Percentiles rank a stretch among this genome's conserved stretches.
phyloP scores from a whole-genome alignment of 2,329 filamentous ascomycete genomes.

The Bimuria novae-zelandiae region DNA sequence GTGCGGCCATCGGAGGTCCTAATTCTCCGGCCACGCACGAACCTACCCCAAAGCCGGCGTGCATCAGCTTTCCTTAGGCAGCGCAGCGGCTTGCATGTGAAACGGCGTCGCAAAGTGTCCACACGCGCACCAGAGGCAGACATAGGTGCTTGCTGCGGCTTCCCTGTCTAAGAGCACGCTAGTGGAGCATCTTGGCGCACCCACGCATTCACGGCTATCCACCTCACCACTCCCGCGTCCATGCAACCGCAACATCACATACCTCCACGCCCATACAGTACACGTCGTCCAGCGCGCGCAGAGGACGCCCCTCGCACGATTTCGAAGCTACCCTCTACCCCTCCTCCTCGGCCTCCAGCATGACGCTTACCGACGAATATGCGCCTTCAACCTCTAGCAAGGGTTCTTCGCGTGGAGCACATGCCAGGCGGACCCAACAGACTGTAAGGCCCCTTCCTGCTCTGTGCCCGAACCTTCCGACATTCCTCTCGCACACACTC shows the following conservation, averaged over 20 bases:
- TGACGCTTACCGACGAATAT: conserved; percentile 35
- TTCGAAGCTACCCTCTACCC: conserved; percentile 23
- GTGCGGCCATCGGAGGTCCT: background rate
- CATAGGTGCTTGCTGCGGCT: no score
- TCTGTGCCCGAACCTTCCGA: background rate
- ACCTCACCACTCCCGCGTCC: background rate
- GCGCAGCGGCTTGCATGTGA: background rate
- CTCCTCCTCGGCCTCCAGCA: conserved; percentile 13
- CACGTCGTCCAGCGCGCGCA: conserved; percentile 14
- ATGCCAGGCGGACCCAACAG: conserved; percentile 43
- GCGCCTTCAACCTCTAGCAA: conserved; percentile 49
- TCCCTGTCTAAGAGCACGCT: no score
- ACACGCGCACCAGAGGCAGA: no score
- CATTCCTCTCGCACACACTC: background rate
- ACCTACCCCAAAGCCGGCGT: background rate
- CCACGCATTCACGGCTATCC: background rate
- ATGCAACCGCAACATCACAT: background rate
- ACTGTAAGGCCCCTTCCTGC: conserved; percentile 38
- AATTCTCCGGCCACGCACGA: conserved; percentile 1
- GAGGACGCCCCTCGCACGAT: conserved; percentile 21
- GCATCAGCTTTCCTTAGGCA: background rate
- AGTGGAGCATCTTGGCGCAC: conserved; percentile 1
- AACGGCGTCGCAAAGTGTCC: background rate
- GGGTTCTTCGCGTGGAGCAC: conserved; percentile 66
- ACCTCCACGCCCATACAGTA: conserved; percentile 17